A percentile compares a stretch with the other conserved stretches of the same genome.
These are phyloP conservation scores for Crotalaria pallida DNA, from an alignment of 306 rosid genomes.

Conservation along the genomic window DNA sequence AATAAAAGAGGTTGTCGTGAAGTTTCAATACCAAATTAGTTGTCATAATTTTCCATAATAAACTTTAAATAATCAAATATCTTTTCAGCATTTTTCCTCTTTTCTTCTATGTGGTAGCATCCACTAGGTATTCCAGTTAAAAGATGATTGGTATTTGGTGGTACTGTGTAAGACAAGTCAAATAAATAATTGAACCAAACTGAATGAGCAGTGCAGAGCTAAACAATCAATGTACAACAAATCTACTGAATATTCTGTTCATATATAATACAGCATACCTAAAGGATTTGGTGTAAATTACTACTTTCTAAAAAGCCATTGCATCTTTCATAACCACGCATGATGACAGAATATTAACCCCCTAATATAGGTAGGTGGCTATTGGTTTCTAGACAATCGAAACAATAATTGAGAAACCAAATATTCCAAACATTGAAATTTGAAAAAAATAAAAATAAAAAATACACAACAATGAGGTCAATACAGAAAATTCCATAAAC, in stretches of 20 bases:
- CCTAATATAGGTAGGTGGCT: conserved; percentile 13
- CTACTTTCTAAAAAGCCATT: conserved; percentile 25
- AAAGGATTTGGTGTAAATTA: conserved; percentile 14
- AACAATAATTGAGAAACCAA: conserved; percentile 28
- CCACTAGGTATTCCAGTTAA: background rate
- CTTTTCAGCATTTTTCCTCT: background rate
- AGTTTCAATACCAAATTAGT: background rate
- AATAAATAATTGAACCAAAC: conserved; percentile 25
- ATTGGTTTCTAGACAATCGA: conserved; percentile 14
- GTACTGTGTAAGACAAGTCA: background rate
- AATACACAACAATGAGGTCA: no score
- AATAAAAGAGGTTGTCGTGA: background rate
- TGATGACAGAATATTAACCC: conserved; percentile 30
- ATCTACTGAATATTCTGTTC: conserved; percentile 21
- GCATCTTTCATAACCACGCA: conserved; percentile 35
- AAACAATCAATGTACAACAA: conserved; percentile 37
- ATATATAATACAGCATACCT: conserved; percentile 30
- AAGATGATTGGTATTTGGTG: background rate
- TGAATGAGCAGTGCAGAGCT: conserved; percentile 17
- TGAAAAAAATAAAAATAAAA: no score
- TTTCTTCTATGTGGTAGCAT: background rate
- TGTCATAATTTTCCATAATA: background rate
- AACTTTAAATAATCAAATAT: background rate
- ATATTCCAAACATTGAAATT: no score
- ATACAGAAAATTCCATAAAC: no score